Base-by-base conservation (phyloP, 495 filamentous ascomycete species). In the Talaromyces trachyspermus region DNA sequence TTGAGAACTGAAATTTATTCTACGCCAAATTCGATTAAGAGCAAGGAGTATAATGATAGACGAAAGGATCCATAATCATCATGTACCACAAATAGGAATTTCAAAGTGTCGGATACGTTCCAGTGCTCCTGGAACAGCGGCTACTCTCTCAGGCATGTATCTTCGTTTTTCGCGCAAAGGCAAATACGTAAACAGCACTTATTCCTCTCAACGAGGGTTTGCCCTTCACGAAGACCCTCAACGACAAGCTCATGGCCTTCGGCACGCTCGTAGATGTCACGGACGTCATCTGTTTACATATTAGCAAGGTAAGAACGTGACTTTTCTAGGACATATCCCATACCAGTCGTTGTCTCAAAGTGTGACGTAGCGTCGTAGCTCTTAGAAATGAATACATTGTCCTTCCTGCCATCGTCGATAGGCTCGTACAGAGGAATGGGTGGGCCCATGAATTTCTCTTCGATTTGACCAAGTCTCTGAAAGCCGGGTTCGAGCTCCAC, bases 361-460 rank as follows among this genome's bases (percentile, higher is more conserved):
- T 99, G 92, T 56, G 86, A 92, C 50, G 87, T 94, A 25, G 92
- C 84, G 61, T 99, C 92, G 65, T 99, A 99, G 73, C 89, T 95
- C 77, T 91, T 95, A 55, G 89, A 95, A 60, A 99, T 90, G 73
- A 89, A 99, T 65, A 99, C 85, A 63, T 88, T 86, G 69, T 95
- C 89, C 52, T 84, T 86, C 46, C 74, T 76, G 48, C 94, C 94
- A 58, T 85, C 83, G 62, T 88, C 87, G 43, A 94, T 60, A 27
- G 92, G 92, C 71, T 95, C 89, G 63, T 95, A 97, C 35, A 99
- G 73, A 5, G 90, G 89, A 51, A 95, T 94, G 6, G 90, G 83
- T 9, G 87, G 70, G 36, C 87, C 85, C 86, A 95, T 89, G 72
- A 96, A 97, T 68, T 89, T 92, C 77, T 97, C 94, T 68, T 97